phyloP scores from a whole-genome alignment of 2,329 filamentous ascomycete genomes.

The Chrysoporthe austroafricana region DNA sequence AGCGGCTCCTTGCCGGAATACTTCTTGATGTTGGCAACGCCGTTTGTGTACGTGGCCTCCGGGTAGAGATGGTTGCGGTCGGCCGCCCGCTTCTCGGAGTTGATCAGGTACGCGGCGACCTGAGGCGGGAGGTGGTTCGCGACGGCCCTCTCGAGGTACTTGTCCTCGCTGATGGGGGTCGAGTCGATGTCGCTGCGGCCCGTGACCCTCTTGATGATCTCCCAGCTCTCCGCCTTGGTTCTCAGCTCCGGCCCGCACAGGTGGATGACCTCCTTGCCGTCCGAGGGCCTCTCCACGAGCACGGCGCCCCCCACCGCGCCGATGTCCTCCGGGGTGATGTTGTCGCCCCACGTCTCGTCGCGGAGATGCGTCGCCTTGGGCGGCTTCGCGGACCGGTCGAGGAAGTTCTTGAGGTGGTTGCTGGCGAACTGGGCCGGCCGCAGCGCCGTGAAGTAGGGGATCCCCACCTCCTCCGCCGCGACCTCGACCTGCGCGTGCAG shows the following conservation, averaged over 20 bases:
- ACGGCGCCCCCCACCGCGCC: slow-evolving; percentile 46
- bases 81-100: neutral
- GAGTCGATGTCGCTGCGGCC: slow-evolving; percentile 35
- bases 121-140: neutral
- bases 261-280: slow-evolving; percentile 38
- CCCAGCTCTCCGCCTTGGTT: slow-evolving; percentile 36
- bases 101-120: slow-evolving; percentile 3
- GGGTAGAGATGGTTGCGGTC: neutral
- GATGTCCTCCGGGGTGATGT: slow-evolving; percentile 48
- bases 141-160: neutral
- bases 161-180: slow-evolving; percentile 17
- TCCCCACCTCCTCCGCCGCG: slow-evolving; percentile 45
- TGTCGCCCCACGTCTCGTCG: slow-evolving; percentile 44
- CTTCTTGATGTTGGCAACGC: slow-evolving; percentile 22
- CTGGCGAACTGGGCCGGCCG: slow-evolving; percentile 50
- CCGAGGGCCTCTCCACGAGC: slow-evolving; percentile 39
- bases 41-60: neutral
- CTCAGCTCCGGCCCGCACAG: slow-evolving; percentile 43
- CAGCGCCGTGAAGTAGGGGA: slow-evolving; percentile 40
- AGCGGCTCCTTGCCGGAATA: slow-evolving; percentile 19
- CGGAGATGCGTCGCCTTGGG: slow-evolving; percentile 36
- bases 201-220: slow-evolving; percentile 36
- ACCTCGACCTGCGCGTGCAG: slow-evolving; percentile 50
- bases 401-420: slow-evolving; percentile 39
- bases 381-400: slow-evolving; percentile 21